A percentile compares a stretch with the other conserved stretches of the same genome.
Conservation (phyloP, 345 rosid species). For the Gossypium raimondii region DNA sequence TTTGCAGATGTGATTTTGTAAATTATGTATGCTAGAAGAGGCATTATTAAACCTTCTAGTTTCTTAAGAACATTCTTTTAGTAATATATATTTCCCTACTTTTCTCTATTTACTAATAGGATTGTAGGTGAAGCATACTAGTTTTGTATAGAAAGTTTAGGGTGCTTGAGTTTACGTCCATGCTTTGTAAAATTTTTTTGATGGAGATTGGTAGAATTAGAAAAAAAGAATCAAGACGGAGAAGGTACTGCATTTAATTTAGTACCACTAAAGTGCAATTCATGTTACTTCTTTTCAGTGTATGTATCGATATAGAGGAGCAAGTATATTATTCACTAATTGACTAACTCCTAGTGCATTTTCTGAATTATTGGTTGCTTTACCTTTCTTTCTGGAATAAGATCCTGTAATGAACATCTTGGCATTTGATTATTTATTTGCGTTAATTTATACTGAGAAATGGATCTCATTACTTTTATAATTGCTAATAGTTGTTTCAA, state of each 20-base stretch:
- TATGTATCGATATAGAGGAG: not conserved
- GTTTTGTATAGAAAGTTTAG: not conserved
- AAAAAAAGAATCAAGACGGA: not conserved
- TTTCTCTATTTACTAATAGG: not conserved
- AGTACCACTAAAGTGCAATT: not conserved
- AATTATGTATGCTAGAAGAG: constrained; percentile 6
- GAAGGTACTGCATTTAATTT: not conserved
- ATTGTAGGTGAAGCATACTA: not conserved
- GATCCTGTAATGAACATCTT: constrained; percentile 1
- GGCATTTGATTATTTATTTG: not conserved
- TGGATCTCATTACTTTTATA: not conserved
- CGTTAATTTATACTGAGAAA: not conserved
- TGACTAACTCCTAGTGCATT: not conserved
- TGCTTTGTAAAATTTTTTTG: not conserved
- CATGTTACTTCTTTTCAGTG: not conserved
- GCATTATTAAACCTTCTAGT: not conserved
- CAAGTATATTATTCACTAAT: not conserved
- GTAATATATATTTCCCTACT: not conserved
- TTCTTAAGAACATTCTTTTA: not conserved
- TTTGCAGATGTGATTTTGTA: not conserved
- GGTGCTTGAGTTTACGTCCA: not conserved
- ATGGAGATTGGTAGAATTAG: not conserved
- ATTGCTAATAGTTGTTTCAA: constrained; percentile 9
- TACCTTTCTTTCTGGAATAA: constrained; percentile 7
- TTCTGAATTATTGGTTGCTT: constrained; percentile 3